Evolutionary conservation across 176 grass and related monocot genomes (phyloP), one percentile per base, ranked within the genome.

Genomic region (Metroxylon sagu): DNA sequence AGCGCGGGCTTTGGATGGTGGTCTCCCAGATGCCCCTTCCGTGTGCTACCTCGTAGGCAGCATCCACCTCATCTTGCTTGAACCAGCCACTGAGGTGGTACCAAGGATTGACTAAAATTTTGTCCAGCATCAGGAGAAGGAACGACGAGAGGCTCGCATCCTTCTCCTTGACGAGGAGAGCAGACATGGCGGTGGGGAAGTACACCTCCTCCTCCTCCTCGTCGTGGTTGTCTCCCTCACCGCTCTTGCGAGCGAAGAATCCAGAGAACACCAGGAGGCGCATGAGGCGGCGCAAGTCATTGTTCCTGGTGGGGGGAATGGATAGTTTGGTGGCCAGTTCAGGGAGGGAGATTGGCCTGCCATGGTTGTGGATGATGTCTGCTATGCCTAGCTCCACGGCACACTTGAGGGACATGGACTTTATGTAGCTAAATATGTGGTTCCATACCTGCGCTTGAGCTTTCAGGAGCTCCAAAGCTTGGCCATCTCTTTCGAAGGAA

Each of bases 301-400:
- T 15, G 6, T 5, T 28, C 18, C 56, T 71, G 19, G 23, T 12
- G 0, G 66, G 51, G 8, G 68, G 67, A 17, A 79, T 29, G 19
- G 25, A 52, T 8, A 79, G 35, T 2, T 16, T 3, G 2, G 21
- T 16, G 4, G 23, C 6, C 15, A 78, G 56, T 3, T 71, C 14
- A 5, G 26, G 4, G 75, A 71, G 59, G 2, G 65, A 29, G 26
- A 59, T 52, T 35, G 53, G 59, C 6, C 52, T 2, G 29, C 76
- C 68, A 31, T 66, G 52, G n/a, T 16, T 16, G 60, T 79, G 57
- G 60, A 79, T 50, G 50, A 53, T 16, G 55, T 66, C 76, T 8
- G 60, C 23, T 31, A 79, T 65, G 35, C 67, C 66, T 3, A 78
- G 67, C 18, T 78, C 57, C 1, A 78, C 18, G 49, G 75, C 57